Evolutionary conservation across 129 eudicot species (phyloP).

Genomic region (Gnaphalium uliginosum): DNA sequence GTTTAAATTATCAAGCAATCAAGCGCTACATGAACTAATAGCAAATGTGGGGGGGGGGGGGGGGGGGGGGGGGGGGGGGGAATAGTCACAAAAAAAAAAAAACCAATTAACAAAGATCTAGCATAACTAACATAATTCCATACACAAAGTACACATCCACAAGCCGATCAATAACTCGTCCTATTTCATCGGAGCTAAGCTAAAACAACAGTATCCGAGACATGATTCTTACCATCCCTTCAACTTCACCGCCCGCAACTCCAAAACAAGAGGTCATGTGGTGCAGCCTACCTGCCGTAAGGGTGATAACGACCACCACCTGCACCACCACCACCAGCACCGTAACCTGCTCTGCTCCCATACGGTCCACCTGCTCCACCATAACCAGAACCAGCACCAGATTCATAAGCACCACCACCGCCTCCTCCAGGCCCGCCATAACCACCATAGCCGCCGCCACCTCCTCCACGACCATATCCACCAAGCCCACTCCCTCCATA

Average conservation of each 20-base stretch:
- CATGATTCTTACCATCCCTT: neutral
- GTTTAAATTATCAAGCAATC: neutral
- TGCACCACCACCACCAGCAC: slow-evolving; percentile 56
- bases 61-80: too few species aligned
- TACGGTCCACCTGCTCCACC: slow-evolving; percentile 72
- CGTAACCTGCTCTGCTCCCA: slow-evolving; percentile 59
- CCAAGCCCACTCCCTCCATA: slow-evolving; percentile 76
- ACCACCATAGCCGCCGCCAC: slow-evolving; percentile 54
- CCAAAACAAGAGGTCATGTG: neutral
- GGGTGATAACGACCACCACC: slow-evolving; percentile 90
- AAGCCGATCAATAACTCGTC: slow-evolving; percentile 19
- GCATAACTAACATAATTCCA: slow-evolving; percentile 21
- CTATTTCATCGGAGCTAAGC: slow-evolving; percentile 22
- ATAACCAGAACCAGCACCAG: slow-evolving; percentile 55
- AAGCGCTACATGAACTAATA: neutral
- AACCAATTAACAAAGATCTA: slow-evolving; percentile 37
- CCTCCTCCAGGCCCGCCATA: slow-evolving; percentile 67
- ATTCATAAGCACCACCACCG: slow-evolving; percentile 50
- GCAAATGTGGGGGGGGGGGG: too few species aligned
- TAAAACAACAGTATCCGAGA: slow-evolving; percentile 25
- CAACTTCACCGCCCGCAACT: neutral
- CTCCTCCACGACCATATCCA: slow-evolving; percentile 62
- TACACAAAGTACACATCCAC: slow-evolving; percentile 42
- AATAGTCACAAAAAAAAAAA: neutral
- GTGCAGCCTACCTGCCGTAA: slow-evolving; percentile 70